These are phyloP conservation scores for Ophidiomyces ophidiicola DNA, from an alignment of 2,329 filamentous ascomycete genomes.

Conservation along the genomic window DNA sequence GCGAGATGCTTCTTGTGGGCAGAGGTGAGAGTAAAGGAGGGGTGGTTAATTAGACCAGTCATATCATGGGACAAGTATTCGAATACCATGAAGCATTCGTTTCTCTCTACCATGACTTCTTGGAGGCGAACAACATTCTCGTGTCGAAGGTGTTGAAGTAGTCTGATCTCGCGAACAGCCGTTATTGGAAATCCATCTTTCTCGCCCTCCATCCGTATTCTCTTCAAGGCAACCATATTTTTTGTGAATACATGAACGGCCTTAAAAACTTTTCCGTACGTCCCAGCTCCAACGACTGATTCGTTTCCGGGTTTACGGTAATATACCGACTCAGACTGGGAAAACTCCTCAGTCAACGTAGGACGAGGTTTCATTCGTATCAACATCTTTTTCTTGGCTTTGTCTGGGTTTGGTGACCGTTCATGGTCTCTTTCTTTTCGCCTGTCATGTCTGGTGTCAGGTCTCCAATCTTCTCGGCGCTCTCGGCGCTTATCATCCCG, in stretches of 20 bases:
- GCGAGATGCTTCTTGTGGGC: conserved; percentile 88
- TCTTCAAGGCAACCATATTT: conserved; percentile 77
- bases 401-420: conserved; percentile 34
- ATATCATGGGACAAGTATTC: conserved; percentile 95
- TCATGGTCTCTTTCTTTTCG: conserved; percentile 28
- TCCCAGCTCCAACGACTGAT: conserved; percentile 88
- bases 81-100: conserved; percentile 99
- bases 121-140: conserved; percentile 75
- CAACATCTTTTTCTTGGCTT: conserved; percentile 50
- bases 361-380: conserved; percentile 61
- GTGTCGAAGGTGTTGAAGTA: conserved; percentile 85
- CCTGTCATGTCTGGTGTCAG: conserved; percentile 28
- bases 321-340: conserved; percentile 76
- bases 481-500: conserved; percentile 29
- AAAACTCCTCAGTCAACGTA: conserved; percentile 57
- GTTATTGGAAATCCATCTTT: conserved; percentile 98
- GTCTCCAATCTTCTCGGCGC: conserved; percentile 15
- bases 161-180: conserved; percentile 88
- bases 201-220: conserved; percentile 98
- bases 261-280: conserved; percentile 93
- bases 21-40: conserved; percentile 70
- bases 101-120: conserved; percentile 98
- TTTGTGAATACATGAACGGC: conserved; percentile 68
- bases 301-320: conserved; percentile 95
- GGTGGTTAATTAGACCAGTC: conserved; percentile 89